Evolutionary conservation across 352 stramenopile genomes (phyloP).

Genomic region (Phytophthora cactorum): DNA sequence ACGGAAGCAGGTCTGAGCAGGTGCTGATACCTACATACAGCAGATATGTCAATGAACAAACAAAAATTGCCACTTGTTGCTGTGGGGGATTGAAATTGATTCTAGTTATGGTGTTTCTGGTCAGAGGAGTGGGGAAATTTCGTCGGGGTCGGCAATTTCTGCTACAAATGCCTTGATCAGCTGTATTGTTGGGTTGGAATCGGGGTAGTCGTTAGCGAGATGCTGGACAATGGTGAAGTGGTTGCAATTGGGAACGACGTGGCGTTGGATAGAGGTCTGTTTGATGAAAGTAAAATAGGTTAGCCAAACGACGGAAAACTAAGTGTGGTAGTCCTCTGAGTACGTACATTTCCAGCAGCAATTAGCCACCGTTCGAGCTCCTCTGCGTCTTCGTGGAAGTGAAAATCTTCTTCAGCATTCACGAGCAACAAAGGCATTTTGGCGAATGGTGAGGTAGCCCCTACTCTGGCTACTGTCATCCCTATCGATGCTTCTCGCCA

Average conservation of each 20-base stretch:
- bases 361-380: constrained; percentile 72
- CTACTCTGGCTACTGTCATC: constrained; percentile 48
- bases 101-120: neutral
- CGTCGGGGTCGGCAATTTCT: constrained; percentile 15
- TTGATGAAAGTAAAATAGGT: neutral
- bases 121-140: constrained; percentile 8
- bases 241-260: constrained; percentile 59
- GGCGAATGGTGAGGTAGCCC: constrained; percentile 46
- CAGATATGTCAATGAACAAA: constrained; percentile 20
- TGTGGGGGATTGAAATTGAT: neutral
- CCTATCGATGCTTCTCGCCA: constrained; percentile 78
- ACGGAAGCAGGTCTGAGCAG: constrained; percentile 83
- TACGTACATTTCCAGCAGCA: constrained; percentile 59
- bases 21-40: constrained; percentile 5
- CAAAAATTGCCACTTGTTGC: constrained; percentile 28
- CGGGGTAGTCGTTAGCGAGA: constrained; percentile 42
- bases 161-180: constrained; percentile 56
- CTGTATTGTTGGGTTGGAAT: constrained; percentile 48
- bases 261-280: constrained; percentile 47
- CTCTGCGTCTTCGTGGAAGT: constrained; percentile 73
- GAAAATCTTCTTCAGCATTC: constrained; percentile 81
- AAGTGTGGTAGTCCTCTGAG: neutral
- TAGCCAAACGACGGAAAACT: constrained; percentile 5
- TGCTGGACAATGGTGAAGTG: constrained; percentile 81
- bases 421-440: constrained; percentile 64